Evolutionary conservation across 78 protist species (phyloP).

Genomic region (Dictyostelium purpureum): DNA sequence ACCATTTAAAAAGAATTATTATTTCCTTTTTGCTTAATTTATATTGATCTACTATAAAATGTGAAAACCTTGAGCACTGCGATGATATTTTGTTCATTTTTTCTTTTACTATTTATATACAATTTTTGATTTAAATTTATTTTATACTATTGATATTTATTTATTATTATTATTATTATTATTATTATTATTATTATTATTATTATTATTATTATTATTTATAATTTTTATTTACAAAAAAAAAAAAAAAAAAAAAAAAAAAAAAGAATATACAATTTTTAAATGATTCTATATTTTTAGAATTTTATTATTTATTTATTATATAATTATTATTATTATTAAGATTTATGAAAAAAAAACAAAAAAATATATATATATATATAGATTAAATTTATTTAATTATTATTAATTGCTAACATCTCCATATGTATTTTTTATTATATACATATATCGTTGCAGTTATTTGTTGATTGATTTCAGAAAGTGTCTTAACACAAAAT

Average conservation of each 20-base stretch:
- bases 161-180: neutral
- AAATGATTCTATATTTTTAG: no score
- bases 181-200: neutral
- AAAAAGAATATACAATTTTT: neutral
- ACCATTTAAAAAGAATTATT: constrained; percentile 20
- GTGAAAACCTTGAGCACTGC: neutral
- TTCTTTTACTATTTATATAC: no score
- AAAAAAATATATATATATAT: no score
- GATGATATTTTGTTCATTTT: neutral
- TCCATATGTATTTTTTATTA: no score
- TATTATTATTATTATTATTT: neutral
- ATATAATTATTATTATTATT: neutral
- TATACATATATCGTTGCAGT: no score
- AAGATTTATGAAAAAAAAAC: neutral
- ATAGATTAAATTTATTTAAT: no score
- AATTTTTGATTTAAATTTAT: no score
- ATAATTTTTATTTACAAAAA: neutral
- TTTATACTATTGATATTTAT: neutral
- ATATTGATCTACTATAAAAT: neutral
- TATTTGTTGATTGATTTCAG: neutral
- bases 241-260: neutral
- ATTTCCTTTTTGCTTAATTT: constrained; percentile 18
- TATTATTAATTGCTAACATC: no score
- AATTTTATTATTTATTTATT: neutral
- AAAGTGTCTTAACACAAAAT: neutral